Percentiles rank a stretch among this genome's conserved stretches.
These are phyloP conservation scores for Articulospora tetracladia DNA, from an alignment of 495 filamentous ascomycete genomes.

Conservation along the genomic window DNA sequence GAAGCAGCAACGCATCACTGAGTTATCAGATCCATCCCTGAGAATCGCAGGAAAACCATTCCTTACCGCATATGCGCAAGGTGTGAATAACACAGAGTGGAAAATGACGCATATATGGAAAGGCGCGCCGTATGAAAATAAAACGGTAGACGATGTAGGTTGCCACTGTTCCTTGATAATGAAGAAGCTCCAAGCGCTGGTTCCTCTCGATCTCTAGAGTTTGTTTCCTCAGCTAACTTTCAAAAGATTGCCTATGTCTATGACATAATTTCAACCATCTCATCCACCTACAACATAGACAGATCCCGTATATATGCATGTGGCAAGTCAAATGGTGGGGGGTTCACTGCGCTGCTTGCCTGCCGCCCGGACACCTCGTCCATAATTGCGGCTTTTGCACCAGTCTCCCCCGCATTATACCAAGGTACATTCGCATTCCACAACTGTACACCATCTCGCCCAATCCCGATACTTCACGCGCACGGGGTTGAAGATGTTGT, in stretches of 20 bases:
- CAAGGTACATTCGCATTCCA: background rate
- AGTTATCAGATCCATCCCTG: background rate
- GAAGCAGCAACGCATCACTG: background rate
- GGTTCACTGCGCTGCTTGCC: slow-evolving; percentile 49
- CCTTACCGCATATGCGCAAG: background rate
- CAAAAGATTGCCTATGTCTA: background rate
- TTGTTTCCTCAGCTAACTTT: background rate
- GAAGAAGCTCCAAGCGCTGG: no score
- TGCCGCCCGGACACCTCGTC: slow-evolving; percentile 35
- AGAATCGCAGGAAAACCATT: background rate
- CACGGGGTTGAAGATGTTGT: background rate
- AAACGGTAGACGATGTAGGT: background rate
- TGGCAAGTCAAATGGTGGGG: slow-evolving; percentile 59
- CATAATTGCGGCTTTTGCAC: slow-evolving; percentile 43
- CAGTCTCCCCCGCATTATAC: slow-evolving; percentile 43
- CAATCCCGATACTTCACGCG: background rate
- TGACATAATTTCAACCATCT: background rate
- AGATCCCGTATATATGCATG: slow-evolving; percentile 47
- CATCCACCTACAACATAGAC: slow-evolving; percentile 41
- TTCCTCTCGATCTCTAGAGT: background rate
- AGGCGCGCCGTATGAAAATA: background rate
- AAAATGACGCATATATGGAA: background rate
- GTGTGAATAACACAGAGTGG: background rate
- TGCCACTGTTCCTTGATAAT: background rate
- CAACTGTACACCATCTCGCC: background rate